A percentile compares a stretch with the other conserved stretches of the same genome.
These are phyloP conservation scores for Phellinidium pouzarii DNA, from an alignment of 1,284 basidiomycete genomes.

Conservation along the genomic window DNA sequence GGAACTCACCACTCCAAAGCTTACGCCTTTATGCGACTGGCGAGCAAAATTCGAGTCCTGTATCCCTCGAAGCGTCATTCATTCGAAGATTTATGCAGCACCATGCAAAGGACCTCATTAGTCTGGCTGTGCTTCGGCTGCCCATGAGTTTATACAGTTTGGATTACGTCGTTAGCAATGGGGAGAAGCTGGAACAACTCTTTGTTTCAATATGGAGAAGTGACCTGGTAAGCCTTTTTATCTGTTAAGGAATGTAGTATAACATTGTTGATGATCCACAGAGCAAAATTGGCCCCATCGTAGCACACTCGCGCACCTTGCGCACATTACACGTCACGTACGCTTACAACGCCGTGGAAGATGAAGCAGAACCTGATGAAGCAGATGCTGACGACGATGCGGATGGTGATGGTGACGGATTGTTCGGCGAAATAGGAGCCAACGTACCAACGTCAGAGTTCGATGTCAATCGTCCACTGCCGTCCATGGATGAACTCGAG, in stretches of 20 bases:
- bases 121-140: constrained; percentile 61
- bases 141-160: constrained; percentile 43
- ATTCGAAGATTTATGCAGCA: constrained; percentile 40
- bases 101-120: constrained; percentile 45
- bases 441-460: not conserved
- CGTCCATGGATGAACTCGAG: constrained; percentile 22
- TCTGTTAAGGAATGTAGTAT: not conserved
- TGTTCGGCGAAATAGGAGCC: not conserved
- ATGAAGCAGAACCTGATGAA: not conserved
- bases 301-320: constrained; percentile 34
- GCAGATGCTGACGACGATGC: not conserved
- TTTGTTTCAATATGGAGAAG: constrained; percentile 48
- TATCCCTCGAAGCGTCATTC: constrained; percentile 38
- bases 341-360: constrained; percentile 28
- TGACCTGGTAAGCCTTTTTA: constrained; percentile 37
- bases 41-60: constrained; percentile 26
- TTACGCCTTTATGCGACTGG: constrained; percentile 59
- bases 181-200: constrained; percentile 48
- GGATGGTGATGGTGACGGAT: not conserved
- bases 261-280: constrained; percentile 23
- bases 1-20: constrained; percentile 40
- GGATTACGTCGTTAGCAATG: constrained; percentile 46
- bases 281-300: constrained; percentile 30
- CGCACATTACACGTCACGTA: constrained; percentile 48
- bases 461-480: not conserved